Conservation (phyloP, 2,329 filamentous ascomycete genomes). For the Septoria petroselini region DNA sequence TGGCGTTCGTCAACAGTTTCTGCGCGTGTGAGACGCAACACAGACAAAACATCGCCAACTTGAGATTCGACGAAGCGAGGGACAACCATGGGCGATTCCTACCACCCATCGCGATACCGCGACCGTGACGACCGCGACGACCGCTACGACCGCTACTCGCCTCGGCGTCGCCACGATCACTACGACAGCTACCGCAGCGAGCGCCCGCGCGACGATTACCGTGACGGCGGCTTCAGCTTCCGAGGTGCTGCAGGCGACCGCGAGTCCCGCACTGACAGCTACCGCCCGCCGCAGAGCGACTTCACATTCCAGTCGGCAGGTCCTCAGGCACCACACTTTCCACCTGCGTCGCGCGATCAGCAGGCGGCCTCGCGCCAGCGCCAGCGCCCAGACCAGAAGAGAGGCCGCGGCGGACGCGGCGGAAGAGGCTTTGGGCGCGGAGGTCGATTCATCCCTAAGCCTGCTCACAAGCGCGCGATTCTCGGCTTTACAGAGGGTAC, state of each 20-base stretch:
- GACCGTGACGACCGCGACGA: constrained; percentile 2
- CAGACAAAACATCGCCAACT: background rate
- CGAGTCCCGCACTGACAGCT: constrained; percentile 11
- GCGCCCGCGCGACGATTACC: constrained; percentile 2
- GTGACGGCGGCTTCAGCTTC: constrained; percentile 26
- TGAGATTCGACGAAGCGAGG: background rate
- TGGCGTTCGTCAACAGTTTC: too few species aligned
- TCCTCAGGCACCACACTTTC: constrained; percentile 27
- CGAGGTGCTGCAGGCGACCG: constrained; percentile 26
- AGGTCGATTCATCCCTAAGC: constrained; percentile 27
- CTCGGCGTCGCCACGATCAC: constrained; percentile 4
- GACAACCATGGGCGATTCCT: constrained; percentile 17
- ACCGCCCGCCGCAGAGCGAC: constrained; percentile 21
- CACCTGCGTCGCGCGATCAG: constrained; percentile 17
- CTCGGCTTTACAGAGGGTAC: constrained; percentile 41
- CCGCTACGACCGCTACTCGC: constrained; percentile 1
- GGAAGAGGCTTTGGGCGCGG: constrained; percentile 14
- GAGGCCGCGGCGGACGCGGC: constrained; percentile 13
- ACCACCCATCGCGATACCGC: constrained; percentile 9
- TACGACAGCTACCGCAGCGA: constrained; percentile 12
- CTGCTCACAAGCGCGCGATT: constrained; percentile 46
- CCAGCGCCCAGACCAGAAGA: background rate
- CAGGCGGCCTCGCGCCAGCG: constrained; percentile 5
- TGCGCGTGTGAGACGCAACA: too few species aligned
- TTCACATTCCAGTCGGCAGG: constrained; percentile 30